phyloP scores from a whole-genome alignment of 2,329 filamentous ascomycete genomes.

The Trichoderma endophyticum region DNA sequence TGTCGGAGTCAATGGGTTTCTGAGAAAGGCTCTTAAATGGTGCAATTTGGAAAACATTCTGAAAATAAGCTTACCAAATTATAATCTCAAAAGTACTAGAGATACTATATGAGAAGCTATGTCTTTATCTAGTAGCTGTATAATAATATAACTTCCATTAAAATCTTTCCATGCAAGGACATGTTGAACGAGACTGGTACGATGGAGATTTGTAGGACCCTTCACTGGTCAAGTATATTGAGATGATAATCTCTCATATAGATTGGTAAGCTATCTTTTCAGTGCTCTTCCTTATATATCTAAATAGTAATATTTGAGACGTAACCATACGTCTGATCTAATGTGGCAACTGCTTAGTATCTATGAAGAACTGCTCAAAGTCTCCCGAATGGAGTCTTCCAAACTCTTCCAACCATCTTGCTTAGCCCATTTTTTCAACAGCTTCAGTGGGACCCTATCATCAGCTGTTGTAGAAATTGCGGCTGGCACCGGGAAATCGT shows the following conservation, averaged over 20 bases:
- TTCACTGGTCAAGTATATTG: neutral
- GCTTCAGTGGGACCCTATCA: neutral
- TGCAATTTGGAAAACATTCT: neutral
- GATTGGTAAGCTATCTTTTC: neutral
- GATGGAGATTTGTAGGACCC: neutral
- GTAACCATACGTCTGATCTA: neutral
- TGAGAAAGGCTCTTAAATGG: neutral
- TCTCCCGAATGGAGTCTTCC: neutral
- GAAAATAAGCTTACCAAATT: neutral
- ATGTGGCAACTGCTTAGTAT: neutral
- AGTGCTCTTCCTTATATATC: neutral
- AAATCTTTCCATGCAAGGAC: neutral
- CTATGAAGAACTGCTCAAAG: neutral
- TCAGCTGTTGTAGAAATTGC: neutral
- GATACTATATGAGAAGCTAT: neutral
- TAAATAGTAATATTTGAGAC: neutral
- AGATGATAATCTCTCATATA: neutral
- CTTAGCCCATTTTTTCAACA: neutral
- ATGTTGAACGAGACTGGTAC: neutral
- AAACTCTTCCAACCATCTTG: neutral
- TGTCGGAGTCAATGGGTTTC: neutral
- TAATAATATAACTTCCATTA: neutral
- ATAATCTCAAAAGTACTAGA: neutral
- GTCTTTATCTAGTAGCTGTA: neutral
- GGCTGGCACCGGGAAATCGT: neutral